Conservation (phyloP, 345 rosid species). For the Populus deltoides region DNA sequence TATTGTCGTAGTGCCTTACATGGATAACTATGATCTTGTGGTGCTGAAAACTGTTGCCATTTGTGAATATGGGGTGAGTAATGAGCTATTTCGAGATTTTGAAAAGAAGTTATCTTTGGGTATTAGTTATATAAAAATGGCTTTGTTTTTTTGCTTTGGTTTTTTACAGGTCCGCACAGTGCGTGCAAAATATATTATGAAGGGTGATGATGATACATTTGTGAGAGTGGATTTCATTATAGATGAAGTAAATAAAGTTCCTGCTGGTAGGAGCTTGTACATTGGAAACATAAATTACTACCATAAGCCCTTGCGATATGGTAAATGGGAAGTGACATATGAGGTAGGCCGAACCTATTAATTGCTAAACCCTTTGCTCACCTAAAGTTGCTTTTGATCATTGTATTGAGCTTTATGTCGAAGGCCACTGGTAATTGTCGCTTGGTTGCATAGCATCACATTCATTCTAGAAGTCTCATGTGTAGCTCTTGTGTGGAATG, state of each 20-base stretch:
- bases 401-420: not conserved
- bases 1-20: slow-evolving; percentile 81
- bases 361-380: not conserved
- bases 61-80: slow-evolving; percentile 88
- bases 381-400: not conserved
- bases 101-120: not conserved
- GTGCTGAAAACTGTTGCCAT: slow-evolving; percentile 94
- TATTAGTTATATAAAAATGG: not conserved
- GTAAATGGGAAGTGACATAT: slow-evolving; percentile 98
- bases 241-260: slow-evolving; percentile 59
- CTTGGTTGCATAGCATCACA: not conserved
- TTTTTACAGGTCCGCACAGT: slow-evolving; percentile 52
- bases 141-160: not conserved
- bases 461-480: not conserved
- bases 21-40: slow-evolving; percentile 95
- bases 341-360: slow-evolving; percentile 49
- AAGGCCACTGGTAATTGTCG: not conserved
- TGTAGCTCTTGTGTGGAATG: not conserved
- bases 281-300: slow-evolving; percentile 85
- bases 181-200: slow-evolving; percentile 75
- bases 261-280: slow-evolving; percentile 60
- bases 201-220: slow-evolving; percentile 93
- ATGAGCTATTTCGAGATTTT: slow-evolving; percentile 1
- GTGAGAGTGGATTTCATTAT: slow-evolving; percentile 71
- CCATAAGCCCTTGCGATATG: slow-evolving; percentile 79